These are phyloP conservation scores for Talaromyces sp. DNA, from an alignment of 2,329 filamentous ascomycete genomes.

Conservation along the genomic window DNA sequence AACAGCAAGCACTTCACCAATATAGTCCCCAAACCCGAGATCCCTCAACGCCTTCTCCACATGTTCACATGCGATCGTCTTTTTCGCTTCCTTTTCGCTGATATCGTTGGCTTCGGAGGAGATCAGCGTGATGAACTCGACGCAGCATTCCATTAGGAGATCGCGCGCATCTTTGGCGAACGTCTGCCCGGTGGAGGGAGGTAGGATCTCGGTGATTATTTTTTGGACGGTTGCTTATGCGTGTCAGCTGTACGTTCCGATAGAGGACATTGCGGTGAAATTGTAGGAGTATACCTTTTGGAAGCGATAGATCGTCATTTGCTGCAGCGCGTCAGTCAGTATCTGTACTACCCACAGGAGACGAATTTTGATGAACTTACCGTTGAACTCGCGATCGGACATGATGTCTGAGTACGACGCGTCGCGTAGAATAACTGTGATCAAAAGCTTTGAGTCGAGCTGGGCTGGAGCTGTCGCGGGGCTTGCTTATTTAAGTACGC, in stretches of 20 bases:
- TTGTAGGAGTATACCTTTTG: constrained; percentile 45
- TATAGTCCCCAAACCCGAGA: constrained; percentile 87
- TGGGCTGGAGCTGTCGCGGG: constrained; percentile 9
- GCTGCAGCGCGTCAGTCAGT: constrained; percentile 30
- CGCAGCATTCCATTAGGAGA: constrained; percentile 94
- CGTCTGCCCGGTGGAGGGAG: constrained; percentile 67
- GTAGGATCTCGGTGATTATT: constrained; percentile 91
- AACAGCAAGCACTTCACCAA: constrained; percentile 78
- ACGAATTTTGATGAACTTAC: constrained; percentile 31
- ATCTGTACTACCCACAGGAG: neutral
- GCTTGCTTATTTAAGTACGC: constrained; percentile 11
- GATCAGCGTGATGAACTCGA: constrained; percentile 97
- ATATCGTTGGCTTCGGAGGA: constrained; percentile 99
- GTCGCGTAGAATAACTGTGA: neutral
- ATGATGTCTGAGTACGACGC: constrained; percentile 28
- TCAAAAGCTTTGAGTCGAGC: neutral
- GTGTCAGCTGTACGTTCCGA: neutral
- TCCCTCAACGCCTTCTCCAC: constrained; percentile 92
- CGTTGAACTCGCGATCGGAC: constrained; percentile 53
- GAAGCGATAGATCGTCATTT: constrained; percentile 56
- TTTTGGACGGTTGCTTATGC: constrained; percentile 63
- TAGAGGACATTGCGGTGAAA: neutral
- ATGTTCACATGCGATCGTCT: constrained; percentile 97
- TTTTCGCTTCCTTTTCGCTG: constrained; percentile 96
- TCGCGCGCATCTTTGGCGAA: constrained; percentile 96